Evolutionary conservation across 2,329 filamentous ascomycete genomes (phyloP).

Genomic region (Corinectria fuckeliana): DNA sequence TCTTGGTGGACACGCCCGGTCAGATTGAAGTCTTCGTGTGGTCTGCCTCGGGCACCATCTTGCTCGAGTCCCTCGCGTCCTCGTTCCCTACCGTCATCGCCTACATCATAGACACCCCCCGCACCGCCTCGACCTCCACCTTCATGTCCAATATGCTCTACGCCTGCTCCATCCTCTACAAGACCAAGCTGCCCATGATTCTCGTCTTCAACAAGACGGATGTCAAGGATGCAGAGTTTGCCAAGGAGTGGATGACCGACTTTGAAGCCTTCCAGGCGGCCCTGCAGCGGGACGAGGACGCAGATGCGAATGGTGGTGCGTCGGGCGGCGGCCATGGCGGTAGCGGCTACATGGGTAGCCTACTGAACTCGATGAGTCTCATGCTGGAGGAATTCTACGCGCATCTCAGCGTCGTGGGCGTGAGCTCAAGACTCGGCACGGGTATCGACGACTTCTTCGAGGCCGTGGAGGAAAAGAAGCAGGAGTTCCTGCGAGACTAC

Average conservation of each 20-base stretch:
- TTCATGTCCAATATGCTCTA: conserved; percentile 99
- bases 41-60: conserved; percentile 93
- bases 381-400: conserved; percentile 98
- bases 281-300: conserved; percentile 78
- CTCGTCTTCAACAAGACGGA: conserved; percentile 99
- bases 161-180: conserved; percentile 97
- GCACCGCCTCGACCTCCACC: conserved; percentile 89
- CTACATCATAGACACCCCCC: conserved; percentile 96
- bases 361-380: conserved; percentile 97
- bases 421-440: conserved; percentile 90
- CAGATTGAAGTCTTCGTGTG: conserved; percentile 99
- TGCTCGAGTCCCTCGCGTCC: conserved; percentile 90
- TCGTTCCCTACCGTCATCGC: conserved; percentile 97
- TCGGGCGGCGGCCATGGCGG: conserved; percentile 74
- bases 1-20: conserved; percentile 93
- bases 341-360: conserved; percentile 93
- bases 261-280: conserved; percentile 95
- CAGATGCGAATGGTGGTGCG: conserved; percentile 75
- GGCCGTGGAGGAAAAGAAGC: conserved; percentile 83
- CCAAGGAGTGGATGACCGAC: conserved; percentile 99
- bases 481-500: conserved; percentile 90
- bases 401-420: conserved; percentile 89
- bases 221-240: conserved; percentile 87
- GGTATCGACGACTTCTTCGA: conserved; percentile 94
- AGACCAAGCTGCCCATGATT: conserved; percentile 98